Base-by-base conservation (phyloP, 257 asterid species). In the Echium plantagineum region DNA sequence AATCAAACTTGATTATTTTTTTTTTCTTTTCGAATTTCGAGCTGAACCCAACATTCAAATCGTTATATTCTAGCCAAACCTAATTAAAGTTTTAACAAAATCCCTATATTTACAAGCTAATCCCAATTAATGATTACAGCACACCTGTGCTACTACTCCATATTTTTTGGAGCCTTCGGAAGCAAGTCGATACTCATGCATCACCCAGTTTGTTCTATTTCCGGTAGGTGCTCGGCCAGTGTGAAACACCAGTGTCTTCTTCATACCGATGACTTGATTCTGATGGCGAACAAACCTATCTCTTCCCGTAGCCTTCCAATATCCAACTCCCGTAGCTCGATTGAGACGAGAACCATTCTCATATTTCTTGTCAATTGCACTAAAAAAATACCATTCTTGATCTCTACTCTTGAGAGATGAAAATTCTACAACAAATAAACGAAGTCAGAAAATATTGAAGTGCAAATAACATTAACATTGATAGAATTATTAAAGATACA, bases 151-250 rank as follows among this genome's bases (percentile, higher is more conserved):
- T 51, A n/a, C n/a, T n/a, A 87, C 95, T 65, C 96, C 96, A 28
- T 28, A 47, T 89, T 94, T 32, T 28, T 72, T 61, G 73, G 85
- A 68, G 46, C 83, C 98, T 0, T 84, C 76, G 66, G 85, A 96
- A 5, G 81, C 80, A 4, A 90, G 95, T 70, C 98, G 72, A 67
- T 90, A 90, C 77, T 90, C 98, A 17, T 90, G 98, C 98, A 90
- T 90, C 12, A 90, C 96, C 98, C 98, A 90, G 47, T 90, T 87
- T 5, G 98, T 87, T 63, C 97, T 72, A 82, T 87, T 80, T 15
- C 97, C 97, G 70, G 85, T 96, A 4, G 97, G 97, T 32, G 97
- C 97, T 71, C 97, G 83, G 13, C 96, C 97, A 9, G 83, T 81
- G 60, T 90, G 97, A 74, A 85, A 90, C 61, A 87, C 96, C 9